These are phyloP conservation scores for Debaryomyces coudertii DNA, from an alignment of 1,139 yeast genomes.

Conservation along the genomic window DNA sequence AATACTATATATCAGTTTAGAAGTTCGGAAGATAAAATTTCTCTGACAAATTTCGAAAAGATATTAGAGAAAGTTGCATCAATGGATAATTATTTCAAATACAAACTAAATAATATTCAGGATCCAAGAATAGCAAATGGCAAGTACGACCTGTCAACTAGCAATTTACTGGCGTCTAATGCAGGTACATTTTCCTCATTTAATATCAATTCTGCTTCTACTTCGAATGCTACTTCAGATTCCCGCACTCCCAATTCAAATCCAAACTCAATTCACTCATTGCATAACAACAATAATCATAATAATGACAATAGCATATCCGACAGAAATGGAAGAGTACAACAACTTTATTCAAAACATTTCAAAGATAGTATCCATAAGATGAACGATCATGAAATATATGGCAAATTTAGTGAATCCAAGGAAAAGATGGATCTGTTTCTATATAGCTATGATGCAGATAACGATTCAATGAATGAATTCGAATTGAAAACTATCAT, in stretches of 20 bases:
- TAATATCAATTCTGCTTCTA: conserved; percentile 1
- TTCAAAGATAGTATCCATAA: conserved; percentile 3
- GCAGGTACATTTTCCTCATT: neutral
- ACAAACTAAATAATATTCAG: neutral
- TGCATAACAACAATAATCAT: neutral
- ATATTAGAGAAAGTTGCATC: conserved; percentile 24
- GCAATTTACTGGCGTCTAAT: conserved; percentile 1
- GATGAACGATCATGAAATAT: conserved; percentile 20
- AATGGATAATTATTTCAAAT: conserved; percentile 9
- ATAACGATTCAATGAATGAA: conserved; percentile 2
- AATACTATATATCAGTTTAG: conserved; percentile 18
- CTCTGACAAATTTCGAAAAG: conserved; percentile 26
- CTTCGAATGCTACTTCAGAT: neutral
- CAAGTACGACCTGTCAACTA: neutral
- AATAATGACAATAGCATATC: neutral
- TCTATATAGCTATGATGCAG: conserved; percentile 4
- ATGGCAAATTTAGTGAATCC: conserved; percentile 29
- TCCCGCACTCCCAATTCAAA: neutral
- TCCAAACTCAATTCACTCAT: neutral
- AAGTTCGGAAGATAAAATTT: conserved; percentile 14
- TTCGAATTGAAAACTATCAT: conserved; percentile 25
- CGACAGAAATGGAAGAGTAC: neutral
- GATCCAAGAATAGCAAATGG: neutral
- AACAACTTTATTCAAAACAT: neutral
- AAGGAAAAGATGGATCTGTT: neutral